Conservation (phyloP, 1,139 yeast genomes). For the Kodamaea sp. region DNA sequence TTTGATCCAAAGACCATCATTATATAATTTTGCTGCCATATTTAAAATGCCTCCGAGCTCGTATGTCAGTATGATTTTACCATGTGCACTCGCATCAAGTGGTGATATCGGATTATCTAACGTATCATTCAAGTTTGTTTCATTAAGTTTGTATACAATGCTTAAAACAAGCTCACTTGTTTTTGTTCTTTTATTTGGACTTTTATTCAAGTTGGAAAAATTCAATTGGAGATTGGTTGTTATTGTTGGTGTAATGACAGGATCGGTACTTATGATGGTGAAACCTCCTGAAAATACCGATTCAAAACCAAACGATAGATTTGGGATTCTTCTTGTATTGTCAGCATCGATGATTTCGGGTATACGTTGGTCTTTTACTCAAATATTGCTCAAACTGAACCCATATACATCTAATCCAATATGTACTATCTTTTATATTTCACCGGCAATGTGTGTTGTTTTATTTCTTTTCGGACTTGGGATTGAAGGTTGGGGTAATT, state of each 20-base stretch:
- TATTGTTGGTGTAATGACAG: slow-evolving; percentile 74
- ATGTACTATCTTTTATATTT: slow-evolving; percentile 73
- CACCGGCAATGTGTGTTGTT: slow-evolving; percentile 76
- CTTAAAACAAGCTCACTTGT: slow-evolving; percentile 81
- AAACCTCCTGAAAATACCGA: slow-evolving; percentile 29
- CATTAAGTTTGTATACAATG: slow-evolving; percentile 88
- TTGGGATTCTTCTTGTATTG: slow-evolving; percentile 72
- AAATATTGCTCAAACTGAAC: slow-evolving; percentile 64
- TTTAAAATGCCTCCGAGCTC: slow-evolving; percentile 19
- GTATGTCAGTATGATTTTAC: slow-evolving; percentile 60
- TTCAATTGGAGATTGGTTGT: slow-evolving; percentile 61
- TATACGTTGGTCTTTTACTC: slow-evolving; percentile 92
- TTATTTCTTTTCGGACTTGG: slow-evolving; percentile 58
- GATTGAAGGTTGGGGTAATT: slow-evolving; percentile 62
- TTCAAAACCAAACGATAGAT: slow-evolving; percentile 16
- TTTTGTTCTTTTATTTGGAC: slow-evolving; percentile 84
- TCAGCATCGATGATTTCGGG: slow-evolving; percentile 83
- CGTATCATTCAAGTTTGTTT: slow-evolving; percentile 71
- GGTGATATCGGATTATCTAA: slow-evolving; percentile 95
- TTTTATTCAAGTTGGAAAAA: slow-evolving; percentile 70
- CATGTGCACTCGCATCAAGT: slow-evolving; percentile 84
- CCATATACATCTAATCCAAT: slow-evolving; percentile 68
- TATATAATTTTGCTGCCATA: slow-evolving; percentile 13
- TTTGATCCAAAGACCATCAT: not conserved
- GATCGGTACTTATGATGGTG: slow-evolving; percentile 87